Evolutionary conservation across 129 eudicot species (phyloP), one percentile per base, ranked within the genome.

Genomic region (Pseudognaphalium luteoalbum): DNA sequence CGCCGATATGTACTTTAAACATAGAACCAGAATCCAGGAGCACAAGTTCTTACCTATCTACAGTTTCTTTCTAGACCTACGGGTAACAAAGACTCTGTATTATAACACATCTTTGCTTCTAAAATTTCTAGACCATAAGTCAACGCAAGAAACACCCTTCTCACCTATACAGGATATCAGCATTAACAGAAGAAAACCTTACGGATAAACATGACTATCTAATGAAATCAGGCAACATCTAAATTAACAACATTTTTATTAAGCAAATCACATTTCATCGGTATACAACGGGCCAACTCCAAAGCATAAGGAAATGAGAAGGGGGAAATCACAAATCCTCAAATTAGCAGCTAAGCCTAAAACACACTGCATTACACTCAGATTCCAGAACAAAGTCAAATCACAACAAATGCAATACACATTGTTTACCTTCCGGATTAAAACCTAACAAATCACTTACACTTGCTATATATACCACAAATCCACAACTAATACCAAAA

Each of bases 401-500:
- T 42, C 51, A 42, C 15, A 17, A 59, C 32, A 74, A 11, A 74
- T 11, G 6, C 17, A 68, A 68, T 25, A 58, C 35, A 59, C 37
- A 59, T 69, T 78, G 81, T 42, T 50, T 41, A 59, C 47, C 28
- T 77, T 68, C 33, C 14, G 5, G 35, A 21, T 56, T 30, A 47
- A 56, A 67, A 56, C 80, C 34, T 54, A 54, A 47, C 7, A 17
- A 68, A 67, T 66, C 59, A 74, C 71, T 62, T 62, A 22, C 28
- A 22, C 41, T 66, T 33, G 34, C 7, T 25, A 25, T 20, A 5
- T 35, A 77, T 25, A 25, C 44, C 20, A 37, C 2, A 65, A 32
- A 67, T 34, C 52, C 65, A 70, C 72, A 80, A 60, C 14, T 68
- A 15, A 32, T 9, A 77, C 21, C 50, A 70, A 65, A 35, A 76